Conservation (phyloP, 1,284 basidiomycete species). For the Coriolopsis trogii region DNA sequence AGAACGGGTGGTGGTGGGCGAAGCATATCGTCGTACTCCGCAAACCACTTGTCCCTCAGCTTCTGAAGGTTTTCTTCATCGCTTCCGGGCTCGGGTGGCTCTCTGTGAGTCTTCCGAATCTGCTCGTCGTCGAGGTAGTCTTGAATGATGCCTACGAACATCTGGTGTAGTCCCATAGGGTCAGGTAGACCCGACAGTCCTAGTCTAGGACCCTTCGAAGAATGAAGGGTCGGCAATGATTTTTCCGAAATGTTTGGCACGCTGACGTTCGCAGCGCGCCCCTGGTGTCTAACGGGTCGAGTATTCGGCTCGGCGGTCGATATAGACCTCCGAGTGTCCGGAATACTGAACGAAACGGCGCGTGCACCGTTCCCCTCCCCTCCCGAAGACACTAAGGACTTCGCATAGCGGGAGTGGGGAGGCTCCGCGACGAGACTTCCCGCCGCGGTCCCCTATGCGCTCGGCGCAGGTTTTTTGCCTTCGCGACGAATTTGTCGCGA, state of each 20-base stretch:
- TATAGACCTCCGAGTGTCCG: not conserved
- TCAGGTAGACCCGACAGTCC: not conserved
- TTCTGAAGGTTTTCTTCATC: not conserved
- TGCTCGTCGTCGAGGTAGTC: slow-evolving; percentile 5
- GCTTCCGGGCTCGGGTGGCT: not conserved
- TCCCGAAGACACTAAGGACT: not conserved
- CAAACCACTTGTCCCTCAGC: slow-evolving; percentile 11
- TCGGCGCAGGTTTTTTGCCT: not conserved
- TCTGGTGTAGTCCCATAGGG: slow-evolving; percentile 4
- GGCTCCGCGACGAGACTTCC: not conserved
- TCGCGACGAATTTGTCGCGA: too few species aligned
- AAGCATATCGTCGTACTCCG: slow-evolving; percentile 7
- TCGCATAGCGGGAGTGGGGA: slow-evolving; percentile 8
- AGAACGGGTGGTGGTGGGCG: slow-evolving; percentile 3
- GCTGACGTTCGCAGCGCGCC: not conserved
- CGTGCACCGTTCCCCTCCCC: slow-evolving; percentile 2
- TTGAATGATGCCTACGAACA: not conserved
- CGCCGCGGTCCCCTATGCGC: not conserved
- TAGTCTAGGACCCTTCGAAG: not conserved
- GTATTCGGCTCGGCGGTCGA: not conserved
- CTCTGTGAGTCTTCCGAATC: slow-evolving; percentile 1
- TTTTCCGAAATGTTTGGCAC: not conserved
- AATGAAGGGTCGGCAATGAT: not conserved
- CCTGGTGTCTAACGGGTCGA: slow-evolving; percentile 1
- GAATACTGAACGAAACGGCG: not conserved